Conservation (phyloP, 306 rosid species). For the Neltuma alba region DNA sequence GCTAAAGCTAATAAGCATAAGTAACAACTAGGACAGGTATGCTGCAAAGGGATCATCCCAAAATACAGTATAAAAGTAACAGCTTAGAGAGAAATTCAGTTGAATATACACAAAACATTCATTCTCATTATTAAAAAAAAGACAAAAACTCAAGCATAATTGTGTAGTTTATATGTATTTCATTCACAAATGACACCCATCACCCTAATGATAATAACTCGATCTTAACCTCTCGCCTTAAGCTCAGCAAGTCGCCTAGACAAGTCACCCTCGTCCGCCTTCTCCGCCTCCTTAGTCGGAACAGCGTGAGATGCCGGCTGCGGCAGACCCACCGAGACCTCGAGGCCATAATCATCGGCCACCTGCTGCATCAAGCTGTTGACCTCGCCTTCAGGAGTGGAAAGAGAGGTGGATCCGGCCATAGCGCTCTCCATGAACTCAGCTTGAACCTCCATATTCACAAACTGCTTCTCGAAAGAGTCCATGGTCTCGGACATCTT, state of each 20-base stretch:
- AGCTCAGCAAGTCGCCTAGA: constrained; percentile 76
- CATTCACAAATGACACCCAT: constrained; percentile 24
- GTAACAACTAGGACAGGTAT: neutral
- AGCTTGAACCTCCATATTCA: constrained; percentile 80
- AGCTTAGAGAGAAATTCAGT: constrained; percentile 6
- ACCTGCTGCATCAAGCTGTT: constrained; percentile 77
- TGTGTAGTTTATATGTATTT: neutral
- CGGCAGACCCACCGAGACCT: constrained; percentile 79
- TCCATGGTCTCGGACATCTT: constrained; percentile 85
- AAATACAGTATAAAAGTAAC: neutral
- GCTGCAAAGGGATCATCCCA: neutral
- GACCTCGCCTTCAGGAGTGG: constrained; percentile 74
- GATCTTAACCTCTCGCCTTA: constrained; percentile 68
- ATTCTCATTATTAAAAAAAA: neutral
- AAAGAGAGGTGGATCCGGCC: constrained; percentile 78
- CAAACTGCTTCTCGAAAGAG: constrained; percentile 73
- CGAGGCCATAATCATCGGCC: constrained; percentile 54
- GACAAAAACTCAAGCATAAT: neutral
- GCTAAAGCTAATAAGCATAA: neutral
- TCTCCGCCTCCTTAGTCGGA: constrained; percentile 72
- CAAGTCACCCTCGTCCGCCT: constrained; percentile 68
- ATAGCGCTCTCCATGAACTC: constrained; percentile 77
- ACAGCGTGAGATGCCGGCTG: constrained; percentile 74
- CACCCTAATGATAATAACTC: neutral
- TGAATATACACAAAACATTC: constrained; percentile 33